Evolutionary conservation across 1,284 basidiomycete genomes (phyloP), one percentile per base, ranked within the genome.

Genomic region (Blastosporella zonata): DNA sequence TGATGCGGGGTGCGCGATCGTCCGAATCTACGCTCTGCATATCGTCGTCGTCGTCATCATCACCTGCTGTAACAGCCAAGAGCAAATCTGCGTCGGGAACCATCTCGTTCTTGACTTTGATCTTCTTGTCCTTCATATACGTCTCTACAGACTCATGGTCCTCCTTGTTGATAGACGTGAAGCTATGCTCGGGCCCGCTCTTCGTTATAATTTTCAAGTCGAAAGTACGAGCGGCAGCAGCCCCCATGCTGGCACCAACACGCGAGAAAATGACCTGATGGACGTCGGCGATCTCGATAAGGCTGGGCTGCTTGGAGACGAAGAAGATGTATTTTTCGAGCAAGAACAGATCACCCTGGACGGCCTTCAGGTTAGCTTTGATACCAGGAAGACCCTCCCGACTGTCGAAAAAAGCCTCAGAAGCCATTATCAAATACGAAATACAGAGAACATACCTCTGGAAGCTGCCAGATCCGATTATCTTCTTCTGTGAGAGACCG

Each of bases 291-390:
- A 97, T 87, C 57, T 97, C 91, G 59, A 98, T 82, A 60, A 97
- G 86, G 31, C 88, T 86, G 1, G 97, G 95, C 62, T 94, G 89
- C 69, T 98, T 99, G 51, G 95, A 94, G 47, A 99, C 94, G 74
- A 98, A 99, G 70, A 99, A 92, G 43, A 99, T 78, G 65, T 90
- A 93, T 80, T 97, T 97, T 67, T 99, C 97, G 54, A 99, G 84
- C 73, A 98, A 84, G 79, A 97, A 99, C 21, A 99, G 82, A 66
- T 97, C 93, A 55, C 97, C 97, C 67, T 97, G 95, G 12, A 91
- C 82, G 36, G 97, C 97, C 72, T 99, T 99, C 62, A 99, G 80
- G 69, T 98, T 98, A 59, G 93, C 95, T 73, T 98, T 98, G 72
- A 99, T 82, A 17, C 86, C 84, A 4, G 87, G 84, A 55, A 87